Conservation (phyloP, 148 eudicot genomes). For the Persicaria maculosa region DNA sequence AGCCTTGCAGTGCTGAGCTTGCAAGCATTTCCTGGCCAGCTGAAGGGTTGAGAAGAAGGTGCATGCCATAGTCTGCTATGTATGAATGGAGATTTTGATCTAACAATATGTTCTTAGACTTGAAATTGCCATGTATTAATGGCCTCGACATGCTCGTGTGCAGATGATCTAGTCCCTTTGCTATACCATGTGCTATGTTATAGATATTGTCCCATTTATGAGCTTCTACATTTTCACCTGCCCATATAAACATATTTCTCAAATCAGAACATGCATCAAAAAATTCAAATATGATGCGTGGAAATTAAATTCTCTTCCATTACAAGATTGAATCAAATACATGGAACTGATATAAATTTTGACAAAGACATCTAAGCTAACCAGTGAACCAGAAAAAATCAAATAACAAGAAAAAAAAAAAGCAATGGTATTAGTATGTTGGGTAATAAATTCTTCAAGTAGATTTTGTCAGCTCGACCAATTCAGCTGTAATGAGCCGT, state of each 20-base stretch:
- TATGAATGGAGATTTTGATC: conserved; percentile 42
- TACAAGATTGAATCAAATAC: too few relatives aligned
- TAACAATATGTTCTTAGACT: conserved; percentile 62
- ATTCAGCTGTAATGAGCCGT: neutral
- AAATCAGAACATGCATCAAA: neutral
- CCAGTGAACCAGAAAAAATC: neutral
- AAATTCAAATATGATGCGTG: neutral
- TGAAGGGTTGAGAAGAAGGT: conserved; percentile 61
- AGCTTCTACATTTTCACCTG: conserved; percentile 60
- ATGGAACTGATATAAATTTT: neutral
- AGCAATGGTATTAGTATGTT: neutral
- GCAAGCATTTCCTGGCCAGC: conserved; percentile 87
- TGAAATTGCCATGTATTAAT: conserved; percentile 81
- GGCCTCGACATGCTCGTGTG: conserved; percentile 57
- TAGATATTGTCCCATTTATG: conserved; percentile 64
- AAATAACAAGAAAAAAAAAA: neutral
- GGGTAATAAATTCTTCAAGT: neutral
- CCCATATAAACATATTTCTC: conserved; percentile 15
- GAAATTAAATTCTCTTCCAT: neutral
- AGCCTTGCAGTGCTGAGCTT: conserved; percentile 60
- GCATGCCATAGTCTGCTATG: conserved; percentile 64
- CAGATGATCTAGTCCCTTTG: conserved; percentile 60
- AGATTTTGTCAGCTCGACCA: neutral
- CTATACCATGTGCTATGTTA: conserved; percentile 60
- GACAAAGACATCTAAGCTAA: neutral